phyloP scores from a whole-genome alignment of 1,139 yeast genomes.

The Sugiyamaella paludigena region DNA sequence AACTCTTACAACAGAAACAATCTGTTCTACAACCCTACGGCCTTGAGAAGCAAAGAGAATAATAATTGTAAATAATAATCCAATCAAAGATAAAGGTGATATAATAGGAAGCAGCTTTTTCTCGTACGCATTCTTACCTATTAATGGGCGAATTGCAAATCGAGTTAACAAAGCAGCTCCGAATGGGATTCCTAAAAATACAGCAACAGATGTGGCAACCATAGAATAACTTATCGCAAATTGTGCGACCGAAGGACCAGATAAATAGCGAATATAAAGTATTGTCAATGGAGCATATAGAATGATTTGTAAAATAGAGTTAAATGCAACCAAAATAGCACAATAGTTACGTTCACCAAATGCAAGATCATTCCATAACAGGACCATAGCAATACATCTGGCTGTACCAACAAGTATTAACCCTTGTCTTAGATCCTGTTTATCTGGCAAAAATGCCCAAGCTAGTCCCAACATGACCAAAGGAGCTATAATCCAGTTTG shows the following conservation, averaged over 20 bases:
- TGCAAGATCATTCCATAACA: constrained; percentile 60
- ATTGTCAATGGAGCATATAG: constrained; percentile 50
- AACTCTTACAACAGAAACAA: constrained; percentile 52
- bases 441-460: constrained; percentile 53
- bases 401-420: constrained; percentile 60
- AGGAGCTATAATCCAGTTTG: constrained; percentile 61
- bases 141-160: constrained; percentile 30
- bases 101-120: constrained; percentile 42
- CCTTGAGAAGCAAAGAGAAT: constrained; percentile 55
- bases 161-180: constrained; percentile 48
- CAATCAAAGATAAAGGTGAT: constrained; percentile 52
- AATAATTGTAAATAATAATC: constrained; percentile 52
- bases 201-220: constrained; percentile 53
- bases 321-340: constrained; percentile 52
- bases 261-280: constrained; percentile 44
- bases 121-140: constrained; percentile 39
- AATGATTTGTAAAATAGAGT: constrained; percentile 52
- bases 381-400: constrained; percentile 63
- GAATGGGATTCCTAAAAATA: constrained; percentile 57
- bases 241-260: constrained; percentile 22
- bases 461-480: constrained; percentile 54
- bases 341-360: constrained; percentile 53
- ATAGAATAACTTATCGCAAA: constrained; percentile 38
- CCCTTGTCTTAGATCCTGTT: constrained; percentile 51
- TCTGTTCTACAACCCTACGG: constrained; percentile 47